These are phyloP conservation scores for Podospora appendiculata DNA, from an alignment of 495 filamentous ascomycete species.

Conservation along the genomic window DNA sequence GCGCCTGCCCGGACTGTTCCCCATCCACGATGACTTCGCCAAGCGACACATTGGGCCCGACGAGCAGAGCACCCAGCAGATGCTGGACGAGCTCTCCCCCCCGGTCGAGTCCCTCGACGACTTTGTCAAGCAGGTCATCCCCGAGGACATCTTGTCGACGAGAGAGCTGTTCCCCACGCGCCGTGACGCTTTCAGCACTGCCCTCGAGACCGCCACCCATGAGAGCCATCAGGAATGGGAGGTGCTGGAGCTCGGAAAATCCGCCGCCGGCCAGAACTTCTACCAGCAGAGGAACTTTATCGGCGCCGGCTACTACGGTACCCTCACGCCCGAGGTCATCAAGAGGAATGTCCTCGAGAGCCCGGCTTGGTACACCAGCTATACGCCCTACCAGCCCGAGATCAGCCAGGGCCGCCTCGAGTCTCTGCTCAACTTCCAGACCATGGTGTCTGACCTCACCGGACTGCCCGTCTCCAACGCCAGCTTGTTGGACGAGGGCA, in stretches of 20 bases:
- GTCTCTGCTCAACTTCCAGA: conserved; percentile 96
- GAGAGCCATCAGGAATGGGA: conserved; percentile 29
- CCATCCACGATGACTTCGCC: conserved; percentile 55
- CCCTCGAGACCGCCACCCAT: background rate
- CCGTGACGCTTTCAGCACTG: conserved; percentile 11
- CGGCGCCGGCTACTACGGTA: conserved; percentile 82
- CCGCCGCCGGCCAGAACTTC: conserved; percentile 61
- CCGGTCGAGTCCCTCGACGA: conserved; percentile 67
- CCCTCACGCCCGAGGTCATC: conserved; percentile 83
- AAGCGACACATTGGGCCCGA: conserved; percentile 93
- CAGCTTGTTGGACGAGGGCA: conserved; percentile 87
- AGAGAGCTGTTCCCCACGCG: conserved; percentile 30
- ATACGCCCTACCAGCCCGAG: conserved; percentile 97
- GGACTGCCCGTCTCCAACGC: conserved; percentile 88
- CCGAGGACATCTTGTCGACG: conserved; percentile 68
- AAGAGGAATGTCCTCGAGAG: conserved; percentile 90
- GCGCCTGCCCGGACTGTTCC: conserved; percentile 17
- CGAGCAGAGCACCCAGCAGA: conserved; percentile 58
- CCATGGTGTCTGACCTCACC: conserved; percentile 84
- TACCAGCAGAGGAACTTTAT: conserved; percentile 61
- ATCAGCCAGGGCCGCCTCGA: conserved; percentile 94
- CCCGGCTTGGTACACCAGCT: conserved; percentile 97
- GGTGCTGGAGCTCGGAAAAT: conserved; percentile 37
- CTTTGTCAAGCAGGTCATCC: conserved; percentile 86
- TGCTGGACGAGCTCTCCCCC: conserved; percentile 77